Evolutionary conservation across 192 early-diverging fungal genomes (phyloP), one percentile per base, ranked within the genome.

Genomic region (Cladochytrium replicatum): DNA sequence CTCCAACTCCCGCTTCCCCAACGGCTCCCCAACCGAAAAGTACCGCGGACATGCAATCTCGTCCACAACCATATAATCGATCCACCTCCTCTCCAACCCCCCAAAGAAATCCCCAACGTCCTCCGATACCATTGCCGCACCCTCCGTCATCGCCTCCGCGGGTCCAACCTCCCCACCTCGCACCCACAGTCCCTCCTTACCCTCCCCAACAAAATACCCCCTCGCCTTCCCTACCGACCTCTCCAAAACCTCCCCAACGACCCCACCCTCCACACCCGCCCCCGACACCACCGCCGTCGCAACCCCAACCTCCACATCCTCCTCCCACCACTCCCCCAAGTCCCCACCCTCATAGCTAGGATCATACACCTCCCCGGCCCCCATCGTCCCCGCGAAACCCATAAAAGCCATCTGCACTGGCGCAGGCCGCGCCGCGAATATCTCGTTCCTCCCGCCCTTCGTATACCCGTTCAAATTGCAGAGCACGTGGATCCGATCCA

Each of bases 401-500:
- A 94, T 93, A 43, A 87, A 86, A 1, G 84, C 75, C 31, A 88
- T 85, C 52, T 91, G 89, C 17, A 96, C 81, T 1, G 91, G 91
- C 26, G 82, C 78, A 5, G 88, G 86, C 13, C 93, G 75, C 7
- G 89, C 88, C 0, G 91, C 91, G 77, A 93, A 93, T 4, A 96
- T 77, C 61, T 94, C 88, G 68, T 93, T 93, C 13, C 84, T 72
- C 21, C 87, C 93, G 19, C 91, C 91, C 54, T 92, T 92, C n/a
- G 93, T 96, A 62, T 96, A 94, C 24, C 93, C 93, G 59, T 96
- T 96, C 41, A 96, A 68, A 47, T 96, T 93, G 53, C 89, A 79
- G 19, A 96, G 69, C 5, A 96, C 74, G 54, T 96, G 93, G 50
- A 92, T 88, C 28, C 78, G 69, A 52, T 96, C 91, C 6, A 19